Evolutionary conservation across 257 asterid genomes (phyloP), one percentile per base, ranked within the genome.

Genomic region (Solanum sparsipilum): DNA sequence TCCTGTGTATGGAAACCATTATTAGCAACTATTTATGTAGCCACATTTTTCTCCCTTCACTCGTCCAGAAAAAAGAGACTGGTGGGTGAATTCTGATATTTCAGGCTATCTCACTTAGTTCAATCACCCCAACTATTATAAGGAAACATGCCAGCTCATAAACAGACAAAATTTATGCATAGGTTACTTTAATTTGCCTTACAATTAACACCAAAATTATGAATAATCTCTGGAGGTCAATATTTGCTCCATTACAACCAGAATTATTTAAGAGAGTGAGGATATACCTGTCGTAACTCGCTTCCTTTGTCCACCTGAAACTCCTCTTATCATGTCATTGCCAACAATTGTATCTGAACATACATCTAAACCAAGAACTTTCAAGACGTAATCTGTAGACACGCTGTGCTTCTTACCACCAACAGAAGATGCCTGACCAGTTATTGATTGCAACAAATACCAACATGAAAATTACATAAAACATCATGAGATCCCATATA

Each of bases 291-390:
- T 93, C 31, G 99, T 95, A 48, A 96, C 98, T 92, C 99, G 89
- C 93, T 96, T 96, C 88, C 90, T 93, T 89, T 96, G 99, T 41
- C 98, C 98, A 65, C 99, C 98, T 15, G 99, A 96, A 88, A 95
- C 94, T 65, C 99, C 99, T 88, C 99, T 93, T 44, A 93, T 90
- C 99, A 96, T 96, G 31, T 95, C 98, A 90, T 89, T 96, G 84
- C 98, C 99, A 87, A 95, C 99, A 27, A 92, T 56, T 39, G 98
- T 95, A 85, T 96, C 98, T 58, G 98, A 85, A 84, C 99, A 96
- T 44, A 94, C 88, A 91, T 95, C 98, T n/a, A 96, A 92, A 87
- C 99, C 99, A 75, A 96, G 99, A 88, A 96, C 93, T 89, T 96
- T 96, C 92, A 96, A 90, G 92, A 92, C 90, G 88, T 96, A 96